Base-by-base conservation (phyloP, 805 yeast species). In the Monosporozyma yasuniensis region DNA sequence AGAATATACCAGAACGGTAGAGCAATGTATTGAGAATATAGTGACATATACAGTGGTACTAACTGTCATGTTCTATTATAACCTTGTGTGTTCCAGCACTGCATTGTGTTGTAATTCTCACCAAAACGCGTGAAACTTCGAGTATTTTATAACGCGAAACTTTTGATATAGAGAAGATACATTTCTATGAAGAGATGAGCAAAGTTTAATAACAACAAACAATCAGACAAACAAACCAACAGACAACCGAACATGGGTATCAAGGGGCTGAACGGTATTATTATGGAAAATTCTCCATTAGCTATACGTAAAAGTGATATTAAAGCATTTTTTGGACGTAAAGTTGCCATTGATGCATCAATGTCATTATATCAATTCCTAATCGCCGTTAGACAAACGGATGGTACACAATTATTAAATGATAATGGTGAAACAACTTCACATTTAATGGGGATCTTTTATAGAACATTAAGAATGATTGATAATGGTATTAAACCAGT, bases 311-410 rank as follows among this genome's bases (percentile, higher is more conserved):
- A 81, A 49, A 77, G 79, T 50, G 96, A 88, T 56, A 83, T 91
- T 72, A 91, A 91, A 68, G 75, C 85, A 14, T 78, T 89, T 44
- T 84, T 87, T 61, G 99, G 99, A 1, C 74, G 98, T 43, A 93
- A 93, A 71, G 96, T 93, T n/a, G 99, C 99, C 52, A 90, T 93
- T 52, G 77, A 86, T 70, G 95, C 95, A 2, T 90, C 98, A 9
- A 93, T 93, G 99, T 88, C 96, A 56, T 74, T 93, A 39, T 93
- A 93, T 65, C 99, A 93, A 68, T 93, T 91, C 62, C 74, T 93
- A 46, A 90, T 93, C 61, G 97, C 98, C 0, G 99, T 93, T 4
- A 78, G 99, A 63, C 98, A 91, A 59, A 89, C 85, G 50, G 98
- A 93, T 61, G 99, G 99, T n/a, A 88, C 81, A 54, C 95, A 89